phyloP scores from a whole-genome alignment of 169 alveolate species.

The Plasmodium reichenowi region DNA sequence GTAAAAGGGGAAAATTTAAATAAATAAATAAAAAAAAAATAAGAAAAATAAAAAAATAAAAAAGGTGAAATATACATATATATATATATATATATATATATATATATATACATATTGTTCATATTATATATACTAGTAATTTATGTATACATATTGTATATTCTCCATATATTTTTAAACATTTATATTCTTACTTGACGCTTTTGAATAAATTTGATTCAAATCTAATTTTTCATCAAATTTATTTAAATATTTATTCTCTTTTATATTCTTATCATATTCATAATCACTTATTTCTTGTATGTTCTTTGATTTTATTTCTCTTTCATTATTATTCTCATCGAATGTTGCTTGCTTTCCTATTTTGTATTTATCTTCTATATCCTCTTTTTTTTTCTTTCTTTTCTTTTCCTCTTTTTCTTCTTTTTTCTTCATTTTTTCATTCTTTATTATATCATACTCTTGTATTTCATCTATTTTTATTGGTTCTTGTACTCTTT shows the following conservation, averaged over 20 bases:
- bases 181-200: constrained; percentile 13
- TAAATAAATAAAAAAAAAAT: neutral
- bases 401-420: neutral
- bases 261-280: constrained; percentile 10
- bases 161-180: neutral
- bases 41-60: neutral
- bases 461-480: neutral
- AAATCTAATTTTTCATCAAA: constrained; percentile 59
- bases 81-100: neutral
- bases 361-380: no score
- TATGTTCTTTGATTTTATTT: neutral
- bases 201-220: constrained; percentile 31
- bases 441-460: neutral
- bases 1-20: neutral
- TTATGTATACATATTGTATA: neutral
- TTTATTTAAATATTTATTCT: constrained; percentile 4
- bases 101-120: neutral
- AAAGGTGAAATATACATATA: neutral
- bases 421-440: neutral
- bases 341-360: no score
- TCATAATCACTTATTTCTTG: neutral
- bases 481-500: neutral
- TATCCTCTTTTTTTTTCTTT: neutral
- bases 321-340: neutral
- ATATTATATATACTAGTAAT: no score